Evolutionary conservation across 495 filamentous ascomycete species (phyloP).

Genomic region (Margaritispora aquatica): DNA sequence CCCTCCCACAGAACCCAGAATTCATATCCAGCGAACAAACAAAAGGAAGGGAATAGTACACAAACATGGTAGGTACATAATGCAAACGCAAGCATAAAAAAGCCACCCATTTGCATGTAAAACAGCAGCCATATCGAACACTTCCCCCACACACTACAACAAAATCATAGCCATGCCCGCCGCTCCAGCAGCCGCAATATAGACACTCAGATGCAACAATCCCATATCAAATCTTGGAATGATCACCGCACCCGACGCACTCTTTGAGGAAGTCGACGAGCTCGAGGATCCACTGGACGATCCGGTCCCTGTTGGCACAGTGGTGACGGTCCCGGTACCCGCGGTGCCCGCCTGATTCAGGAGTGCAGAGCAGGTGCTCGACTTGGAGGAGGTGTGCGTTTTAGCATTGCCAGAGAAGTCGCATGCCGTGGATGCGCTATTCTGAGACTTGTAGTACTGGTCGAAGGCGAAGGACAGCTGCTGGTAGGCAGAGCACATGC

Average conservation of each 20-base stretch:
- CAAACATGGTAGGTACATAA: too few relatives aligned
- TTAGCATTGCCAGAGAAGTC: slow-evolving; percentile 66
- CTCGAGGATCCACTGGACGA: slow-evolving; percentile 31
- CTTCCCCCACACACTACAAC: too few relatives aligned
- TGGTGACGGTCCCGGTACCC: slow-evolving; percentile 60
- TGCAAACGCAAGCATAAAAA: too few relatives aligned
- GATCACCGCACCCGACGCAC: slow-evolving; percentile 35
- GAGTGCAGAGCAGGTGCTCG: slow-evolving; percentile 40
- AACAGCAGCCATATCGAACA: neutral
- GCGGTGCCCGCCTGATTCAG: slow-evolving; percentile 52
- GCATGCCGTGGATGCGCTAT: slow-evolving; percentile 53
- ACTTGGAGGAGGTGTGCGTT: slow-evolving; percentile 32
- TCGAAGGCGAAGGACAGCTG: slow-evolving; percentile 79
- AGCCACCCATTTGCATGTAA: neutral
- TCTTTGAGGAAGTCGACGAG: slow-evolving; percentile 23
- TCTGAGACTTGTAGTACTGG: slow-evolving; percentile 67
- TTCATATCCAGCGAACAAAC: too few relatives aligned
- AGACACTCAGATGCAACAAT: slow-evolving; percentile 58
- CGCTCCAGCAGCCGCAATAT: slow-evolving; percentile 57
- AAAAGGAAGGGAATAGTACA: too few relatives aligned
- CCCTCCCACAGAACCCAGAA: too few relatives aligned
- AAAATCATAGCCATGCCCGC: slow-evolving; percentile 72
- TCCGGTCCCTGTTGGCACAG: slow-evolving; percentile 40
- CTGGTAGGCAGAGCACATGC: slow-evolving; percentile 76
- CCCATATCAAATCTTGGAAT: slow-evolving; percentile 55